Percentiles rank a stretch among this genome's conserved stretches.
Conservation (phyloP, 305 asterid species). For the Solanum hybrid region DNA sequence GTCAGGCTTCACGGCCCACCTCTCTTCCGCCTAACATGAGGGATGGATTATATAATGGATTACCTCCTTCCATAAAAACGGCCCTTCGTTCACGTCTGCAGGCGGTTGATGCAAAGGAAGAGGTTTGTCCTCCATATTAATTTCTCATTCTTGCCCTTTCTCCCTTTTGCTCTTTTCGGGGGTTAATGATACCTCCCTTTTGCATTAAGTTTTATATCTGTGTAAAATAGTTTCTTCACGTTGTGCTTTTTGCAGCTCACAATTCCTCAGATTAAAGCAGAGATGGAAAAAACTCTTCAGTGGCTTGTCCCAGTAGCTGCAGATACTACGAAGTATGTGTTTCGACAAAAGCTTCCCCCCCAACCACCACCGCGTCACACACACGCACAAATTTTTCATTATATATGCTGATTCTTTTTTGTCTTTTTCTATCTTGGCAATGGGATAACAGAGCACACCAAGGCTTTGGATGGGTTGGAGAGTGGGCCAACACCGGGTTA, state of each 20-base stretch:
- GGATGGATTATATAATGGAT: slow-evolving; percentile 79
- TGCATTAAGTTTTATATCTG: neutral
- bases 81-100: slow-evolving; percentile 76
- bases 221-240: neutral
- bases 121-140: slow-evolving; percentile 28
- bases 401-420: neutral
- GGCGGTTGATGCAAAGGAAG: slow-evolving; percentile 40
- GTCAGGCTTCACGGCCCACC: slow-evolving; percentile 88
- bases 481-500: slow-evolving; percentile 96
- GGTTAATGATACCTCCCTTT: neutral
- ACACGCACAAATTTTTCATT: neutral
- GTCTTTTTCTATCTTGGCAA: slow-evolving; percentile 11
- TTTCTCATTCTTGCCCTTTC: slow-evolving; percentile 1
- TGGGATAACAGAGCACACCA: slow-evolving; percentile 75
- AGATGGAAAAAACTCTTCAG: slow-evolving; percentile 88
- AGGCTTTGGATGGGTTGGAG: slow-evolving; percentile 99
- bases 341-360: neutral
- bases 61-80: slow-evolving; percentile 65
- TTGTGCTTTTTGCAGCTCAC: slow-evolving; percentile 53
- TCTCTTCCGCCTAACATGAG: slow-evolving; percentile 95
- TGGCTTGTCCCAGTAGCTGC: slow-evolving; percentile 98
- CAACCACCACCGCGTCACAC: neutral
- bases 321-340: slow-evolving; percentile 73
- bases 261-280: slow-evolving; percentile 74
- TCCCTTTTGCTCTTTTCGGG: neutral